phyloP scores from a whole-genome alignment of 2,329 filamentous ascomycete species.

The Harringtonia aguacate region DNA sequence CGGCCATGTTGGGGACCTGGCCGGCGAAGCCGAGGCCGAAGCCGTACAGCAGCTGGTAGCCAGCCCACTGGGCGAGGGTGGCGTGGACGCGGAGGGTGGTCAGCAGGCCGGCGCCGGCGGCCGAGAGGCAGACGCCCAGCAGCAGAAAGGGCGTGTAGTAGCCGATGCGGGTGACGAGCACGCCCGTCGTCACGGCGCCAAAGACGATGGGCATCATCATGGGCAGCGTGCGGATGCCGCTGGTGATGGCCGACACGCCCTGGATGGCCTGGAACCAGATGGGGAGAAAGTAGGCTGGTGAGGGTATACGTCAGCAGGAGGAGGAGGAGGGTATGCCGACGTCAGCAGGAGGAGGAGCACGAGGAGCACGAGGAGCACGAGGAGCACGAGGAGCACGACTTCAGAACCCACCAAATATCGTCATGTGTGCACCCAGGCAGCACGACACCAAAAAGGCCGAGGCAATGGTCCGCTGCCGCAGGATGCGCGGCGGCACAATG shows the following conservation, averaged over 20 bases:
- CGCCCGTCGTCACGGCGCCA: conserved; percentile 14
- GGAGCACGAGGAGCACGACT: neutral
- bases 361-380: neutral
- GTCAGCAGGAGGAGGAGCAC: too few relatives aligned
- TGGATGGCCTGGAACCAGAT: conserved; percentile 27
- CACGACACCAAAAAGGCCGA: conserved; percentile 22
- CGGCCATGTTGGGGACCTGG: conserved; percentile 27
- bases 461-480: conserved; percentile 27
- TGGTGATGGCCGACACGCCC: conserved; percentile 17
- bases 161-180: conserved; percentile 14
- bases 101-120: conserved; percentile 23
- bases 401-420: conserved; percentile 26
- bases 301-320: neutral
- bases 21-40: conserved; percentile 18
- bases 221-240: conserved; percentile 23
- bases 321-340: too few relatives aligned
- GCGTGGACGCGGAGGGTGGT: conserved; percentile 19
- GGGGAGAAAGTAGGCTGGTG: conserved; percentile 21
- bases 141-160: conserved; percentile 25
- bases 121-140: conserved; percentile 16
- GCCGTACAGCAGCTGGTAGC: conserved; percentile 20
- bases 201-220: conserved; percentile 15
- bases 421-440: conserved; percentile 24
- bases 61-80: conserved; percentile 19
- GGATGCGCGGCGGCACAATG: conserved; percentile 29